A percentile compares a stretch with the other conserved stretches of the same genome.
phyloP scores from a whole-genome alignment of 2,329 filamentous ascomycete species.

The Alternaria consortialis region DNA sequence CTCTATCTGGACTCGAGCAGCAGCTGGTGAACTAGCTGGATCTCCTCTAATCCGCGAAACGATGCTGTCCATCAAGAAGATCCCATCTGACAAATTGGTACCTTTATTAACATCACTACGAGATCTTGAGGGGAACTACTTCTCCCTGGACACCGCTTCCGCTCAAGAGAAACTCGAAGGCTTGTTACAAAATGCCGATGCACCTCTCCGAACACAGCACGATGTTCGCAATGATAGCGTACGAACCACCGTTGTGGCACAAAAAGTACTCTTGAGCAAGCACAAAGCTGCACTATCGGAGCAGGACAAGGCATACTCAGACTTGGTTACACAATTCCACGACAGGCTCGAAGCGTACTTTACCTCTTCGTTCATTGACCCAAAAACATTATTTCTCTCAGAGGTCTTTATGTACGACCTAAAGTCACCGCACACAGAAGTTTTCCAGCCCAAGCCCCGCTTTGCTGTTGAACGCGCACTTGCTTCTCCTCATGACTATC shows the following conservation, averaged over 20 bases:
- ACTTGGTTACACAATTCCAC: constrained; percentile 67
- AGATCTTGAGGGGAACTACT: constrained; percentile 19
- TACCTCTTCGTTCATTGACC: constrained; percentile 56
- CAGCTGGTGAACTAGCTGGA: constrained; percentile 64
- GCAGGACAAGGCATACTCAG: constrained; percentile 75
- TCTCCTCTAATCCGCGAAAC: constrained; percentile 63
- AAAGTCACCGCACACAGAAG: constrained; percentile 72
- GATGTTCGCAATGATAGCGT: constrained; percentile 74
- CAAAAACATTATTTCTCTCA: constrained; percentile 66
- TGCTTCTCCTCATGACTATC: constrained; percentile 77
- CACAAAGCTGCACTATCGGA: constrained; percentile 75
- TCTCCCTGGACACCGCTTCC: constrained; percentile 29
- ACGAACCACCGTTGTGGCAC: constrained; percentile 80
- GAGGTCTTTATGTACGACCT: constrained; percentile 82
- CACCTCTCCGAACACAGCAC: constrained; percentile 75
- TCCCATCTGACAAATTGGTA: constrained; percentile 64
- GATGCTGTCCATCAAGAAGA: constrained; percentile 67
- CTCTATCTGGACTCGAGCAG: constrained; percentile 67
- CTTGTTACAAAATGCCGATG: constrained; percentile 34
- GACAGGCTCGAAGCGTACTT: constrained; percentile 62
- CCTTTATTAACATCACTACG: constrained; percentile 54
- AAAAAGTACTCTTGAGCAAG: constrained; percentile 81
- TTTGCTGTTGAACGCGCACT: constrained; percentile 76
- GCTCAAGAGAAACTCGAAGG: constrained; percentile 49
- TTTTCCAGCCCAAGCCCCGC: constrained; percentile 78